Evolutionary conservation across 352 stramenopile species (phyloP).

Genomic region (Pythium dissotocum): DNA sequence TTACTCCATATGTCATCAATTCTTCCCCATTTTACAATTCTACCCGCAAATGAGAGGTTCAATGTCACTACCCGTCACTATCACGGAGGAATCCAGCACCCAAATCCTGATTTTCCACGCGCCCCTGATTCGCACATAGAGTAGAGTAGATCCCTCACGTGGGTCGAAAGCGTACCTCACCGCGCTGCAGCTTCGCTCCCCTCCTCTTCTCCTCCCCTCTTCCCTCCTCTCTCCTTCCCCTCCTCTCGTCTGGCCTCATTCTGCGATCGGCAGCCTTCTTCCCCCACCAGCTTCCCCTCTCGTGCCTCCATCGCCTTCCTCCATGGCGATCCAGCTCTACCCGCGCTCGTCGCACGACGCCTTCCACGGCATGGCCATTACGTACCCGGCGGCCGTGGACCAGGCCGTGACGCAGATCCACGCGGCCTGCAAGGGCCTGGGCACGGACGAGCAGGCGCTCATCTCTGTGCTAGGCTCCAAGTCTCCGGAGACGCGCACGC

Average conservation of each 20-base stretch:
- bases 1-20: not conserved
- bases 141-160: not conserved
- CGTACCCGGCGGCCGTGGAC: conserved; percentile 56
- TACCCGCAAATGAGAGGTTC: not conserved
- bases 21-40: not conserved
- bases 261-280: not conserved
- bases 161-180: not conserved
- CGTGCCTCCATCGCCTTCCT: not conserved
- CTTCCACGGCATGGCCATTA: conserved; percentile 48
- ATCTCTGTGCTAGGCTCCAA: conserved; percentile 68
- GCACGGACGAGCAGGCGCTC: conserved; percentile 76
- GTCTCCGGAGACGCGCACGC: conserved; percentile 63
- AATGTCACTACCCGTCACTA: not conserved
- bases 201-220: not conserved
- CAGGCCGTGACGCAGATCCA: conserved; percentile 70
- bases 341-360: conserved; percentile 56
- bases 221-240: not conserved
- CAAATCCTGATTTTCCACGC: not conserved
- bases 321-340: conserved; percentile 46
- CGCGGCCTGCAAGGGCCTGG: conserved; percentile 58
- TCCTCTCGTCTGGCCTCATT: not conserved
- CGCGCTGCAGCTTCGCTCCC: not conserved
- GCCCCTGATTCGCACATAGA: no score
- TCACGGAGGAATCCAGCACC: not conserved
- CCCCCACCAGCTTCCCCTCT: not conserved